Conservation (phyloP, 1,284 basidiomycete genomes). For the Apiotrichum montevideense region DNA sequence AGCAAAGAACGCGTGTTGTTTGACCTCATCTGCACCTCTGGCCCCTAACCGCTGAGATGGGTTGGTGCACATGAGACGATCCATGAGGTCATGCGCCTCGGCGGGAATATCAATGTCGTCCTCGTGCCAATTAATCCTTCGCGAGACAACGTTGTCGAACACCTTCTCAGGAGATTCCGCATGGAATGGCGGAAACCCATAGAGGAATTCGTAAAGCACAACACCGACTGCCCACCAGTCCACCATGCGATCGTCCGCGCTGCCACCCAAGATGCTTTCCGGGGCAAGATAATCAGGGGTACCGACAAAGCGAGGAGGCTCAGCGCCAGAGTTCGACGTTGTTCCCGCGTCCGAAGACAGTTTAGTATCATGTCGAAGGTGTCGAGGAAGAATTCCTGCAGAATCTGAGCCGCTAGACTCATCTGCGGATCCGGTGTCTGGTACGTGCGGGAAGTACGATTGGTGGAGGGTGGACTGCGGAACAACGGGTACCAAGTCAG, state of each 20-base stretch:
- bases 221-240: slow-evolving; percentile 99
- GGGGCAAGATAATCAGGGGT: slow-evolving; percentile 96
- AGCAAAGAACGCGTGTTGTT: slow-evolving; percentile 81
- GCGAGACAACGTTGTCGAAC: slow-evolving; percentile 97
- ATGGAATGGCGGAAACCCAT: slow-evolving; percentile 95
- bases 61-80: slow-evolving; percentile 76
- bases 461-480: slow-evolving; percentile 51
- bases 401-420: slow-evolving; percentile 85
- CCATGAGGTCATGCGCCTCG: slow-evolving; percentile 88
- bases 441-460: slow-evolving; percentile 63
- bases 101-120: slow-evolving; percentile 84
- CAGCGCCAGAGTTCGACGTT: slow-evolving; percentile 55
- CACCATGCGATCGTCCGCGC: slow-evolving; percentile 89
- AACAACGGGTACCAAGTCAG: slow-evolving; percentile 41
- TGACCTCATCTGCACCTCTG: slow-evolving; percentile 87
- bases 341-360: slow-evolving; percentile 49
- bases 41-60: slow-evolving; percentile 74
- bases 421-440: slow-evolving; percentile 52
- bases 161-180: slow-evolving; percentile 94
- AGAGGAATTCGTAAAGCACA: slow-evolving; percentile 97
- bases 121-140: slow-evolving; percentile 85
- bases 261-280: slow-evolving; percentile 91
- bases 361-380: slow-evolving; percentile 57
- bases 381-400: slow-evolving; percentile 67
- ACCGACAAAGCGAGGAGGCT: slow-evolving; percentile 78